A percentile compares a stretch with the other conserved stretches of the same genome.
Evolutionary conservation across 768 basidiomycete genomes (phyloP).

Genomic region (Calocera viscosa): DNA sequence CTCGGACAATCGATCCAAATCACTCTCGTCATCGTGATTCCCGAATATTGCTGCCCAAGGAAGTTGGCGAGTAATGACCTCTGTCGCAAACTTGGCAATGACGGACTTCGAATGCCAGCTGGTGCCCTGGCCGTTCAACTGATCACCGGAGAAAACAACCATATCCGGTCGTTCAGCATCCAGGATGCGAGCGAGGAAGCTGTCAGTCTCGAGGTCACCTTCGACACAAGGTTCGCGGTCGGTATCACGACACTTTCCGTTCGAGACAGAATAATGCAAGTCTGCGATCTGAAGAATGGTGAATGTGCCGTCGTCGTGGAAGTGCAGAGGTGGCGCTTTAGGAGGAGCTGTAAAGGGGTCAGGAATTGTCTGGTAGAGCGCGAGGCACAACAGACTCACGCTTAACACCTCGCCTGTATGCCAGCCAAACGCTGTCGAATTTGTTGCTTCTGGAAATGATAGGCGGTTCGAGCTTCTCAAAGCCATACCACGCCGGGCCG

Average conservation of each 20-base stretch:
- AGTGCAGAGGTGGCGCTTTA: constrained; percentile 64
- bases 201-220: constrained; percentile 70
- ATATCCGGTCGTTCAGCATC: constrained; percentile 78
- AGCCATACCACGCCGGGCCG: constrained; percentile 74
- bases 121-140: constrained; percentile 76
- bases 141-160: constrained; percentile 81
- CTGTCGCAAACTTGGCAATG: constrained; percentile 73
- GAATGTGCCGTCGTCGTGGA: constrained; percentile 71
- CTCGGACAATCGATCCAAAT: constrained; percentile 49
- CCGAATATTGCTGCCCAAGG: constrained; percentile 92
- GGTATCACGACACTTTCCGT: constrained; percentile 67
- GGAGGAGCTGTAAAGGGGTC: constrained; percentile 41
- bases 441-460: constrained; percentile 35
- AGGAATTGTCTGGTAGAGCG: background rate
- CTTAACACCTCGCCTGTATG: constrained; percentile 61
- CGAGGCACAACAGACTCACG: constrained; percentile 33
- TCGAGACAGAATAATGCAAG: constrained; percentile 73
- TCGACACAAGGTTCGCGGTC: constrained; percentile 35
- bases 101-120: constrained; percentile 83
- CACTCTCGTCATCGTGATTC: constrained; percentile 77
- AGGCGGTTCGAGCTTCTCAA: constrained; percentile 54
- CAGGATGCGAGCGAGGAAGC: constrained; percentile 56
- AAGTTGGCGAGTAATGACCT: constrained; percentile 59
- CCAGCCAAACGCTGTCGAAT: constrained; percentile 47
- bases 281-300: constrained; percentile 87